Evolutionary conservation across 208 protist species (phyloP), one percentile per base, ranked within the genome.

Genomic region (Crithidia fasciculata): DNA sequence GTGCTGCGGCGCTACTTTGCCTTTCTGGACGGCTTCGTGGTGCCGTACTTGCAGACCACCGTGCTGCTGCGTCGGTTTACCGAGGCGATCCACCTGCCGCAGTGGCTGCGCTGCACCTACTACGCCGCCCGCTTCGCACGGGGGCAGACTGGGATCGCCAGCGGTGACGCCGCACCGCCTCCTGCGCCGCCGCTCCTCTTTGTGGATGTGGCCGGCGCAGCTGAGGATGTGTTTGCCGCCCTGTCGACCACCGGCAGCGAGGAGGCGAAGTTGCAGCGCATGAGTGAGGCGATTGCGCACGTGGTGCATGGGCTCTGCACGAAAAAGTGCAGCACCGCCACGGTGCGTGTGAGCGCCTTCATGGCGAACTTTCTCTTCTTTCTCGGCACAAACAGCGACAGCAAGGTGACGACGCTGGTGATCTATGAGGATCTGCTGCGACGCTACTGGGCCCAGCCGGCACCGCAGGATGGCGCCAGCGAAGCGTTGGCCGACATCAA

Each of bases 361-460:
- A 72, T 74, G 63, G 56, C 64, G 9, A 80, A 72, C 39, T 89
- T 84, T 54, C 81, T 83, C 44, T 78, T 69, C n/a, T 77, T 86
- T 52, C 43, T 40, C 39, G 85, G 85, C 55, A 64, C 74, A 40
- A 78, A 77, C 28, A 41, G 7, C 59, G 75, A 78, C 28, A 28
- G 28, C 54, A 74, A 69, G 16, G 72, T 79, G 8, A 65, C 76
- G 6, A 74, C 71, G 10, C 37, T 89, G 47, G 58, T 81, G 18
- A n/a, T 85, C n/a, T 80, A 85, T 56, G 80, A 78, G n/a, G 82
- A 82, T n/a, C 60, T 86, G 39, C 60, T 89, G 39, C 63, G 62
- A 37, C 73, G 78, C 2, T 83, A 86, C 69, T 72, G 80, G 16
- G 69, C 63, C 3, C 58, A 73, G 36, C 84, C 69, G 36, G 65